Evolutionary conservation across 257 asterid species (phyloP).

Genomic region (Nicotiana tabacum): DNA sequence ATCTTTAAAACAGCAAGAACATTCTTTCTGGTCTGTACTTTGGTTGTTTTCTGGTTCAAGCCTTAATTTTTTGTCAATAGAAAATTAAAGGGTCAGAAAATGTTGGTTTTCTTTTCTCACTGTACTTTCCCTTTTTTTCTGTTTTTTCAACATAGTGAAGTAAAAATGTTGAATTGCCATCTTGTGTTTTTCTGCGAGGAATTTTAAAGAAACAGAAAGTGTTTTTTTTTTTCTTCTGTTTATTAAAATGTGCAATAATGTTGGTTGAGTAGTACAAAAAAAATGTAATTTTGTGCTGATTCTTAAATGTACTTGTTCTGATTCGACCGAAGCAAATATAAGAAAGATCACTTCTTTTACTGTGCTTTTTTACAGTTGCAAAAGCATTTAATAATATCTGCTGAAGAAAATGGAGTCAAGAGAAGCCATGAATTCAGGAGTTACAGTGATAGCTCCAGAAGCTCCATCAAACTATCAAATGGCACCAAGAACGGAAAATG

Average conservation of each 20-base stretch:
- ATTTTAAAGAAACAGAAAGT: background rate
- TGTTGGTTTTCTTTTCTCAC: background rate
- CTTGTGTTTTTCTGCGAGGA: background rate
- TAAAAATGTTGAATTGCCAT: background rate
- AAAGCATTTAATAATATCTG: background rate
- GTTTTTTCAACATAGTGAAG: background rate
- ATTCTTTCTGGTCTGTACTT: constrained; percentile 11
- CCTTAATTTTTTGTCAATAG: background rate
- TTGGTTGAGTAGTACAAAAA: background rate
- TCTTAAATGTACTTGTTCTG: constrained; percentile 1
- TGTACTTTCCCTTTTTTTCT: background rate
- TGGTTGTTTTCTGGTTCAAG: background rate
- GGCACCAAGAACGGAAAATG: constrained; percentile 44
- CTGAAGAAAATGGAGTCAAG: constrained; percentile 56
- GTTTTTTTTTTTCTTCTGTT: background rate
- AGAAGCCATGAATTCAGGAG: constrained; percentile 48
- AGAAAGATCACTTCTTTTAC: background rate
- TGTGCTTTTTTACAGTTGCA: background rate
- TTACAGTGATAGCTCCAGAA: constrained; percentile 46
- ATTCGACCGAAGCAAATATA: background rate
- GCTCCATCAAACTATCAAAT: constrained; percentile 60
- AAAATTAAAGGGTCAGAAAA: background rate
- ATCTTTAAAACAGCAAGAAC: background rate
- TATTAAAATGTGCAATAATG: constrained; percentile 3
- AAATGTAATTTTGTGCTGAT: background rate